Conservation (phyloP, 2,329 filamentous ascomycete genomes). For the Fusarium setosum region DNA sequence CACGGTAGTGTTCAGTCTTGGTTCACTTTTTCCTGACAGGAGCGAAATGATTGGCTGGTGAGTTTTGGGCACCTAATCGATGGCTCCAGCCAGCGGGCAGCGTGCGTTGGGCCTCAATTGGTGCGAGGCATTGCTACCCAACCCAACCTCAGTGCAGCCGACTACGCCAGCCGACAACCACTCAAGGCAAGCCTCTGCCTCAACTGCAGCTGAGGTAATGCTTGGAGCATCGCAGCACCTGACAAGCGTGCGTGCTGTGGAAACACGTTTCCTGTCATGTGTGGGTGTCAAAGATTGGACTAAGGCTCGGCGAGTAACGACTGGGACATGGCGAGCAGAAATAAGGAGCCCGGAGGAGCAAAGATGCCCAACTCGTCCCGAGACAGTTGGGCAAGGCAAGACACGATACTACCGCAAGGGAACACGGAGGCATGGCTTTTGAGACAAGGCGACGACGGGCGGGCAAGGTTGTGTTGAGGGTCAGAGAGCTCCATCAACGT, state of each 20-base stretch:
- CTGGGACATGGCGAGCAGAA: slow-evolving; percentile 31
- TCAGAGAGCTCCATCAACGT: slow-evolving; percentile 31
- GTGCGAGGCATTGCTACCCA: slow-evolving; percentile 54
- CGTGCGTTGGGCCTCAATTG: slow-evolving; percentile 50
- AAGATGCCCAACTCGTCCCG: slow-evolving; percentile 38
- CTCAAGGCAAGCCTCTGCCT: slow-evolving; percentile 20
- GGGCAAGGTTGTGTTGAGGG: slow-evolving; percentile 23
- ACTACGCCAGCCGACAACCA: slow-evolving; percentile 21
- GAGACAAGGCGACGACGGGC: slow-evolving; percentile 23
- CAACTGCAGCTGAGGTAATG: slow-evolving; percentile 40
- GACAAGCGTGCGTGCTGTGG: slow-evolving; percentile 30
- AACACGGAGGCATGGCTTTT: slow-evolving; percentile 26
- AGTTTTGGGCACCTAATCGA: slow-evolving; percentile 41
- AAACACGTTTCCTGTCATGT: slow-evolving; percentile 43
- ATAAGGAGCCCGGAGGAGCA: slow-evolving; percentile 31
- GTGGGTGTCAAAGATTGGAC: slow-evolving; percentile 32
- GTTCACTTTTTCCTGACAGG: slow-evolving; percentile 4
- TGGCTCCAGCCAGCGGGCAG: slow-evolving; percentile 35
- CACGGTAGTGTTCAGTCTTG: slow-evolving; percentile 22
- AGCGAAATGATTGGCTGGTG: slow-evolving; percentile 39
- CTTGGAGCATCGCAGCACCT: slow-evolving; percentile 31
- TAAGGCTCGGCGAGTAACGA: slow-evolving; percentile 15
- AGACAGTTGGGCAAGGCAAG: slow-evolving; percentile 33
- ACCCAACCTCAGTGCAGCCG: slow-evolving; percentile 40
- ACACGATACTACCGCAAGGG: slow-evolving; percentile 31